These are phyloP conservation scores for Mycena sp. DNA, from an alignment of 1,284 basidiomycete genomes.

Conservation along the genomic window DNA sequence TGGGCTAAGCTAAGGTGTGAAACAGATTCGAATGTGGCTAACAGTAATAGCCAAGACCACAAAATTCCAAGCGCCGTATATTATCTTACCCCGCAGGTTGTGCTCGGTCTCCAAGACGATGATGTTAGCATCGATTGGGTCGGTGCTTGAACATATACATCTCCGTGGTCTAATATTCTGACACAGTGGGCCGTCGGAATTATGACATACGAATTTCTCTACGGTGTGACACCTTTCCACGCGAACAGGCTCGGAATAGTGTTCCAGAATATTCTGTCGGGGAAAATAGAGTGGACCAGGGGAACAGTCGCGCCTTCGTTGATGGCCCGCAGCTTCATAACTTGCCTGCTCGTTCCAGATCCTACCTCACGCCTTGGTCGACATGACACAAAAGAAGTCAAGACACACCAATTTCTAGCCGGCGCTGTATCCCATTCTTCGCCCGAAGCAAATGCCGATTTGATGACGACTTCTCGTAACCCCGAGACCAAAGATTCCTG, in stretches of 20 bases:
- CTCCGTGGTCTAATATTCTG: not conserved
- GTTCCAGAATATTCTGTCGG: slow-evolving; percentile 1
- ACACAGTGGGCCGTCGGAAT: slow-evolving; percentile 12
- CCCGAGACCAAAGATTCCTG: too few species aligned
- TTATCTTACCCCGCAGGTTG: slow-evolving; percentile 8
- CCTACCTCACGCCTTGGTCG: not conserved
- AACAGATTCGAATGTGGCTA: not conserved
- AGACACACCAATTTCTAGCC: not conserved
- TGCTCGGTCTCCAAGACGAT: slow-evolving; percentile 10
- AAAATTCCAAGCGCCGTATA: not conserved
- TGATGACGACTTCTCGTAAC: too few species aligned
- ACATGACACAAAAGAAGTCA: not conserved
- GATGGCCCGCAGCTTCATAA: not conserved
- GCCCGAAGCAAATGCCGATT: too few species aligned
- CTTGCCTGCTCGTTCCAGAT: not conserved
- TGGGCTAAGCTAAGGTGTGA: too few species aligned
- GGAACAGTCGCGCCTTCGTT: not conserved
- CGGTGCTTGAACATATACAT: not conserved
- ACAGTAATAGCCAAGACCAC: not conserved
- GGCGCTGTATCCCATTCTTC: too few species aligned
- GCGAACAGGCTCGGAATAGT: not conserved
- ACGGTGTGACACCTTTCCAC: not conserved
- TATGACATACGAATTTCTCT: slow-evolving; percentile 7
- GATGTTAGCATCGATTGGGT: slow-evolving; percentile 14
- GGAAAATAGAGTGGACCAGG: slow-evolving; percentile 1